A percentile compares a stretch with the other conserved stretches of the same genome.
phyloP scores from a whole-genome alignment of 352 stramenopile genomes.

The Thraustotheca clavata region DNA sequence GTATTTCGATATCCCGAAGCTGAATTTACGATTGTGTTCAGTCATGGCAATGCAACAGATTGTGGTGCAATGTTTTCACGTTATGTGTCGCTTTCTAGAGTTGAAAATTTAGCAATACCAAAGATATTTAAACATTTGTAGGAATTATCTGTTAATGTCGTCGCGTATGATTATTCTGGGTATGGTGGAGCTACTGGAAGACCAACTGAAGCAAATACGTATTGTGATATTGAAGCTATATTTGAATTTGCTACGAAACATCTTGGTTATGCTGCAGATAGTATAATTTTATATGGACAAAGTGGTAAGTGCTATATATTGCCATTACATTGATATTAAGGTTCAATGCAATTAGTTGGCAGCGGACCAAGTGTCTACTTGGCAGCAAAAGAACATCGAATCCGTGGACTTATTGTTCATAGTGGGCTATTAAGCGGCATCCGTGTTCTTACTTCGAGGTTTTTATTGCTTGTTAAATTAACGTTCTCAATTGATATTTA shows the following conservation, averaged over 20 bases:
- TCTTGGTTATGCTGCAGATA: neutral
- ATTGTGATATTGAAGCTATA: slow-evolving; percentile 23
- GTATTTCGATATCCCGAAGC: slow-evolving; percentile 21
- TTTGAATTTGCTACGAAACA: slow-evolving; percentile 17
- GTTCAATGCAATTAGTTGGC: slow-evolving; percentile 15
- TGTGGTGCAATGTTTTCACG: slow-evolving; percentile 26
- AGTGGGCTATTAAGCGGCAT: slow-evolving; percentile 25
- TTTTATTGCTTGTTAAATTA: neutral
- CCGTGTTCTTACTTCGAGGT: slow-evolving; percentile 22
- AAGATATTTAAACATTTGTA: neutral
- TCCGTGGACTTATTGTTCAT: slow-evolving; percentile 26
- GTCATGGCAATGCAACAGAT: slow-evolving; percentile 27
- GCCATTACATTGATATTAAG: neutral
- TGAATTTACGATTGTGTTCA: slow-evolving; percentile 23
- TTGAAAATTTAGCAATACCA: neutral
- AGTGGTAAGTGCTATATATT: neutral
- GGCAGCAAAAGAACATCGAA: slow-evolving; percentile 7
- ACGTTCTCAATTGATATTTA: neutral
- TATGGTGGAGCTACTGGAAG: slow-evolving; percentile 21
- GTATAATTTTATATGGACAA: slow-evolving; percentile 26
- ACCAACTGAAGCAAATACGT: slow-evolving; percentile 21
- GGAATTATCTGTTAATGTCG: slow-evolving; percentile 22
- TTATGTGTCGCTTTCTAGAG: slow-evolving; percentile 23
- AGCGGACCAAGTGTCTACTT: slow-evolving; percentile 23
- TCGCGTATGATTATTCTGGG: slow-evolving; percentile 27